Conservation (phyloP, 495 filamentous ascomycete genomes). For the Letharia lupina region DNA sequence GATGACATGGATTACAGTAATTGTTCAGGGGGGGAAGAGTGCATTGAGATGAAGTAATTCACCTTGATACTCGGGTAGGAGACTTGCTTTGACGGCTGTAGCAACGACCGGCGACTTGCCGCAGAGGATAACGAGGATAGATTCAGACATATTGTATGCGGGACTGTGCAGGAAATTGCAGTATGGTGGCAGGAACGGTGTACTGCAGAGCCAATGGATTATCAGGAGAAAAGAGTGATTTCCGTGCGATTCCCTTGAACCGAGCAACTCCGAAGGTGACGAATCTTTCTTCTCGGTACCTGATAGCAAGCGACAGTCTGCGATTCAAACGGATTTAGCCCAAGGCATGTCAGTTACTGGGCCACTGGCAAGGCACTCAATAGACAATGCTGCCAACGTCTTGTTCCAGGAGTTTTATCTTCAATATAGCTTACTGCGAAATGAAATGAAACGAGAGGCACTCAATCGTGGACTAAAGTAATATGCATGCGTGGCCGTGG, state of each 20-base stretch:
- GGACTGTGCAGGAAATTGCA: slow-evolving; percentile 2
- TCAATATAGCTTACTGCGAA: too few relatives aligned
- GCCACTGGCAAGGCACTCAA: background rate
- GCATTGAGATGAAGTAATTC: background rate
- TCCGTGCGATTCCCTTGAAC: too few relatives aligned
- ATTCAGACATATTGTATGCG: background rate
- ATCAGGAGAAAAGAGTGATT: background rate
- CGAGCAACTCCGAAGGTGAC: slow-evolving; percentile 1
- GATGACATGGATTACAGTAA: background rate
- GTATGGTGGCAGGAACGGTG: background rate
- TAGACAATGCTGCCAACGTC: background rate
- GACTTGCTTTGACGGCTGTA: background rate
- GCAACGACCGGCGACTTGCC: background rate
- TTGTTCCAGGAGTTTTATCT: background rate
- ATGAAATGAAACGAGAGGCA: background rate
- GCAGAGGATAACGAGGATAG: background rate
- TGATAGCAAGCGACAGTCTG: background rate
- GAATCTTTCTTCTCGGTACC: background rate
- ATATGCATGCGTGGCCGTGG: too few relatives aligned
- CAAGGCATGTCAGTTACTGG: background rate
- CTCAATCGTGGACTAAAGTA: background rate
- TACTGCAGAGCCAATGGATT: background rate
- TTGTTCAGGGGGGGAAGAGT: background rate
- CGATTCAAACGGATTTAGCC: background rate
- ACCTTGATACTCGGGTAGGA: background rate